A percentile compares a stretch with the other conserved stretches of the same genome.
These are phyloP conservation scores for Psilocybe cyanescens DNA, from an alignment of 768 basidiomycete genomes.

Conservation along the genomic window DNA sequence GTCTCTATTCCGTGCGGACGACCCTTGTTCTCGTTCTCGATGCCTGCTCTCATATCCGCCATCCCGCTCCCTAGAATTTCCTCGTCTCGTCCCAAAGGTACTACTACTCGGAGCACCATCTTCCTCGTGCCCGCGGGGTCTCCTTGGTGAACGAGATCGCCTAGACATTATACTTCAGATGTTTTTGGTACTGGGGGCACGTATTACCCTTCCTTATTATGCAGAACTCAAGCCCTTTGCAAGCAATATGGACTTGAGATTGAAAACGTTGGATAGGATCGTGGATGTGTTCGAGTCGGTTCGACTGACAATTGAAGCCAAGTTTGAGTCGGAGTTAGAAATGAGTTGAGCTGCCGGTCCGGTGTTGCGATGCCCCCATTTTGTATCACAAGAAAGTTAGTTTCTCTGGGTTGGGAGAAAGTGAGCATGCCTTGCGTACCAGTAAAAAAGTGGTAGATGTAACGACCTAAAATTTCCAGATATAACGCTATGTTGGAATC, in stretches of 20 bases:
- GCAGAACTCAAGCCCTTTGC: too few relatives aligned
- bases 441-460: too few relatives aligned
- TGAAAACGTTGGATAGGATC: background rate
- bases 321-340: background rate
- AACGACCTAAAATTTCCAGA: too few relatives aligned
- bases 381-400: too few relatives aligned
- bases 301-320: background rate
- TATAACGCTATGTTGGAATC: too few relatives aligned
- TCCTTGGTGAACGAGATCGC: constrained; percentile 23
- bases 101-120: background rate
- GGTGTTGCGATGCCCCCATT: too few relatives aligned
- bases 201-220: constrained; percentile 8
- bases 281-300: background rate
- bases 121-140: constrained; percentile 8
- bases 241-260: background rate
- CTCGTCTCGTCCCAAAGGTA: constrained; percentile 14
- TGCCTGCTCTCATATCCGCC: background rate
- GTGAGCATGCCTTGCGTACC: too few relatives aligned
- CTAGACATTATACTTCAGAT: constrained; percentile 22
- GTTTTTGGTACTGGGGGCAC: background rate
- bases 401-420: too few relatives aligned
- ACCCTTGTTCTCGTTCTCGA: background rate
- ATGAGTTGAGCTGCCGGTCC: background rate
- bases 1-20: constrained; percentile 7
- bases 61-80: constrained; percentile 8